phyloP scores from a whole-genome alignment of 2,329 filamentous ascomycete species.

The Thermoascus crustaceus region DNA sequence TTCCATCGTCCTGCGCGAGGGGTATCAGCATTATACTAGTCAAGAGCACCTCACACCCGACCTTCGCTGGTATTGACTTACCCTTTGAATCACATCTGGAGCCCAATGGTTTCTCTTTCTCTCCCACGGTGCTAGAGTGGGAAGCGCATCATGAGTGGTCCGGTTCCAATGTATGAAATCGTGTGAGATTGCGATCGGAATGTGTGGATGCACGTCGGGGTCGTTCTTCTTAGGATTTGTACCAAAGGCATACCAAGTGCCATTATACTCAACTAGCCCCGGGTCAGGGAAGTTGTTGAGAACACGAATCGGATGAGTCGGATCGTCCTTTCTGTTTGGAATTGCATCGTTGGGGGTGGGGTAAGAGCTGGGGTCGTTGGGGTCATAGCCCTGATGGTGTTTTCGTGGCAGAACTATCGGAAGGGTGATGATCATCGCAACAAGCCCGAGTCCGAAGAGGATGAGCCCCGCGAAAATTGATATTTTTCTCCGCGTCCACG shows the following conservation, averaged over 20 bases:
- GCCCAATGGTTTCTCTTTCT: conserved; percentile 49
- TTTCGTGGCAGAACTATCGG: conserved; percentile 10
- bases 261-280: conserved; percentile 21
- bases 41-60: neutral
- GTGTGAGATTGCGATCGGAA: conserved; percentile 46
- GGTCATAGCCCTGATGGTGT: neutral
- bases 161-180: conserved; percentile 43
- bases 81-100: conserved; percentile 48
- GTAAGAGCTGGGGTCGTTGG: too few relatives aligned
- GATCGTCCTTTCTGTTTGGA: neutral
- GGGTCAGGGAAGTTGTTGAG: conserved; percentile 25
- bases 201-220: conserved; percentile 23
- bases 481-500: conserved; percentile 11
- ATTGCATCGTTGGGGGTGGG: conserved; percentile 1
- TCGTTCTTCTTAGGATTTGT: conserved; percentile 17
- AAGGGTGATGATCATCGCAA: conserved; percentile 15
- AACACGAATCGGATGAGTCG: conserved; percentile 11
- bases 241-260: conserved; percentile 28
- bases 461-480: conserved; percentile 6
- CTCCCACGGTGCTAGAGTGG: conserved; percentile 44
- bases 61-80: conserved; percentile 12
- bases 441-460: conserved; percentile 9
- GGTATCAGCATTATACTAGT: neutral
- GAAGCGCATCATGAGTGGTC: conserved; percentile 44
- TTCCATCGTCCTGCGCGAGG: conserved; percentile 28